These are phyloP conservation scores for Amanita molliuscula DNA, from an alignment of 768 basidiomycete species.

Conservation along the genomic window DNA sequence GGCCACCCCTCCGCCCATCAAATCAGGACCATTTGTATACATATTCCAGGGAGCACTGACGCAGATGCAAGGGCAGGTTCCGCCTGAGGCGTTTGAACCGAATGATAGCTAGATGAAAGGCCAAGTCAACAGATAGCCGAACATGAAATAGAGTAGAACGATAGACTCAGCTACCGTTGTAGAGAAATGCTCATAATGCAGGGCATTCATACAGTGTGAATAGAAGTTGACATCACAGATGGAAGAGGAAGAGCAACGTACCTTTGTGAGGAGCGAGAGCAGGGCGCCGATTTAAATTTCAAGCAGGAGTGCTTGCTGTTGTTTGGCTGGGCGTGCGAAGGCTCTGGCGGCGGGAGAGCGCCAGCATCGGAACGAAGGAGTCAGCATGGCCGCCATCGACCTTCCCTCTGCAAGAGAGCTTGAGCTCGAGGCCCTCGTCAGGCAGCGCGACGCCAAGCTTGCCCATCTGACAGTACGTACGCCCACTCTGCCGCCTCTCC, in stretches of 20 bases:
- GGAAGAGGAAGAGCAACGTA: slow-evolving; percentile 13
- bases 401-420: slow-evolving; percentile 68
- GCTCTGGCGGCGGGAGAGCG: neutral
- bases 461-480: slow-evolving; percentile 57
- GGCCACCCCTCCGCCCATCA: slow-evolving; percentile 62
- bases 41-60: slow-evolving; percentile 75
- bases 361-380: no score
- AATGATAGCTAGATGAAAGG: slow-evolving; percentile 21
- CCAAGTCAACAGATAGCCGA: slow-evolving; percentile 9
- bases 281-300: neutral
- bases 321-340: slow-evolving; percentile 7
- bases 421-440: slow-evolving; percentile 71
- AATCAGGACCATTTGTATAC: slow-evolving; percentile 72
- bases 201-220: slow-evolving; percentile 71
- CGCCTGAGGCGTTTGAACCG: slow-evolving; percentile 71
- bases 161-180: slow-evolving; percentile 79
- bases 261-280: slow-evolving; percentile 4
- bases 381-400: slow-evolving; percentile 40
- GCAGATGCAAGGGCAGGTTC: slow-evolving; percentile 82
- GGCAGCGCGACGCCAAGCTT: slow-evolving; percentile 65
- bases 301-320: neutral
- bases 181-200: slow-evolving; percentile 49
- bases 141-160: slow-evolving; percentile 2
- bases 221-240: slow-evolving; percentile 45
- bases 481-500: slow-evolving; percentile 1